phyloP scores from a whole-genome alignment of 768 basidiomycete species.

The Chlorophyllum brunneum region DNA sequence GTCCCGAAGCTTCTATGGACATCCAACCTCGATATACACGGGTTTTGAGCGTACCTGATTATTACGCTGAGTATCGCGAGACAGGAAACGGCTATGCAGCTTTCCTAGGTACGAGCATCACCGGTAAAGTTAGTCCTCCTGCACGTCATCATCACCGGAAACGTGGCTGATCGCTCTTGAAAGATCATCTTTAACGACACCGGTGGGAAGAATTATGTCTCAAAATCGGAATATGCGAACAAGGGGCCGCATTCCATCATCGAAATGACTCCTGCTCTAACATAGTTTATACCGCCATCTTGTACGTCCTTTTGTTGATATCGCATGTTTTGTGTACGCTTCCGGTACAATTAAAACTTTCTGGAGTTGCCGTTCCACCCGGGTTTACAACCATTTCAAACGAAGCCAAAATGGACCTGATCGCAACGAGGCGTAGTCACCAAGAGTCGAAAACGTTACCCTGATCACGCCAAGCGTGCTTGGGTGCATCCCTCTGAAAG shows the following conservation, averaged over 20 bases:
- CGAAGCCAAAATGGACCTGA: too few species aligned
- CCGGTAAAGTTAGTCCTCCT: constrained; percentile 63
- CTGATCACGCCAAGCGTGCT: too few species aligned
- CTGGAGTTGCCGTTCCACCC: not conserved
- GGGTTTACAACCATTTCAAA: too few species aligned
- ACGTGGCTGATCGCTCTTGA: constrained; percentile 10
- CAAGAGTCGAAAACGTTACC: too few species aligned
- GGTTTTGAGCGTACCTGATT: constrained; percentile 73
- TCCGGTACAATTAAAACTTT: not conserved
- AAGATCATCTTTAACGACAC: constrained; percentile 76
- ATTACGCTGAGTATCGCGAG: constrained; percentile 87
- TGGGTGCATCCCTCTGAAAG: too few species aligned
- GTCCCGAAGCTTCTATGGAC: constrained; percentile 64
- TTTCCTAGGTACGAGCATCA: constrained; percentile 78
- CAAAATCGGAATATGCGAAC: constrained; percentile 72
- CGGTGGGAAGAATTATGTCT: constrained; percentile 65
- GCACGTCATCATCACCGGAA: not conserved
- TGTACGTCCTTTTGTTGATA: constrained; percentile 1
- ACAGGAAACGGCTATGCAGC: constrained; percentile 78
- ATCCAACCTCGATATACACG: constrained; percentile 66
- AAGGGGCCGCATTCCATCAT: constrained; percentile 74
- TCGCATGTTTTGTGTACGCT: not conserved
- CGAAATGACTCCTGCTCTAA: constrained; percentile 70
- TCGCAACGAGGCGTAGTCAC: too few species aligned
- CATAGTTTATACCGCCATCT: constrained; percentile 34